Evolutionary conservation across 768 basidiomycete genomes (phyloP).

Genomic region (Boletus pseudo-olivaceus): DNA sequence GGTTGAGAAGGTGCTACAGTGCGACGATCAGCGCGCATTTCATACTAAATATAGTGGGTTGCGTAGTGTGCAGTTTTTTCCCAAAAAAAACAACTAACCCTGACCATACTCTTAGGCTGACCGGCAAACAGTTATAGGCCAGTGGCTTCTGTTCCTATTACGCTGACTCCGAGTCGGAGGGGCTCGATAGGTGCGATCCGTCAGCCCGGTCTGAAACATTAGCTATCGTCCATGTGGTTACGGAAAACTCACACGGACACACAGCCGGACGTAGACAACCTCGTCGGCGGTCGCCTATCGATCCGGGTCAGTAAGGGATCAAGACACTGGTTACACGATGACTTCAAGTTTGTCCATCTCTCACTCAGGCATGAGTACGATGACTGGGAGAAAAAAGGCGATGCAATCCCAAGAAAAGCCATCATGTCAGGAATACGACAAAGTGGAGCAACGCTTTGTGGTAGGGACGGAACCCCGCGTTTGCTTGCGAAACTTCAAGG

Average conservation of each 20-base stretch:
- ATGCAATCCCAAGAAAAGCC: neutral
- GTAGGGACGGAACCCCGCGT: too few species aligned
- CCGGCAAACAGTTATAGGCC: too few species aligned
- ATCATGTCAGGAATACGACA: neutral
- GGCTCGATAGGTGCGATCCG: neutral
- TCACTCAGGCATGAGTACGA: neutral
- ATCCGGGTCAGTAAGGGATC: neutral
- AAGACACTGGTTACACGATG: neutral
- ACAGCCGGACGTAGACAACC: neutral
- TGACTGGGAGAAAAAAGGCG: neutral
- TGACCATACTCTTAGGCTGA: neutral
- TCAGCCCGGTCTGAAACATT: neutral
- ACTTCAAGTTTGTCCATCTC: too few species aligned
- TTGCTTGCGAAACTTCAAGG: neutral
- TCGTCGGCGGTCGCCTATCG: too few species aligned
- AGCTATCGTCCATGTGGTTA: neutral
- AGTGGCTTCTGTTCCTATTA: neutral
- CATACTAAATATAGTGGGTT: neutral
- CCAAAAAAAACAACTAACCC: too few species aligned
- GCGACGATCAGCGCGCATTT: neutral
- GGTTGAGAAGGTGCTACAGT: conserved; percentile 1
- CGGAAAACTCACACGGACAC: neutral
- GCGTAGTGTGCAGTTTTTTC: too few species aligned
- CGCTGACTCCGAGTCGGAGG: too few species aligned
- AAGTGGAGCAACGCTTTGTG: too few species aligned